Conservation (phyloP, 805 yeast genomes). For the Isabelozyma heimii region DNA sequence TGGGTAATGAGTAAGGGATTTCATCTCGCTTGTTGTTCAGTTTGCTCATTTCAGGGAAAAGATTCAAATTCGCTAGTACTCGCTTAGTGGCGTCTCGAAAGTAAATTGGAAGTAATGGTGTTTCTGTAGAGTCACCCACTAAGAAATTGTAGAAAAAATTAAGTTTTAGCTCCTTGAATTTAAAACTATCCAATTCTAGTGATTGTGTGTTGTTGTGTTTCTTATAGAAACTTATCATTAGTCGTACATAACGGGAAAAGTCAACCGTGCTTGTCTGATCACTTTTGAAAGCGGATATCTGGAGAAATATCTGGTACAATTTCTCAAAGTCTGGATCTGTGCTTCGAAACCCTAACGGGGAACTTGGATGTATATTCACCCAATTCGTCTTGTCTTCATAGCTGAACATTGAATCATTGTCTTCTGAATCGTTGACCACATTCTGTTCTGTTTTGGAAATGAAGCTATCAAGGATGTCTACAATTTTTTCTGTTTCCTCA, state of each 20-base stretch:
- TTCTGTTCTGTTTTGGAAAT: slow-evolving; percentile 4
- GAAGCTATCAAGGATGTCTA: slow-evolving; percentile 15
- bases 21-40: neutral
- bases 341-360: slow-evolving; percentile 12
- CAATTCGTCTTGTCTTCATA: slow-evolving; percentile 7
- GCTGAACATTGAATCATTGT: slow-evolving; percentile 18
- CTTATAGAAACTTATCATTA: slow-evolving; percentile 21
- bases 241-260: slow-evolving; percentile 12
- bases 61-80: slow-evolving; percentile 9
- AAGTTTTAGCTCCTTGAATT: slow-evolving; percentile 14
- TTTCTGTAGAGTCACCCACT: slow-evolving; percentile 9
- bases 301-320: slow-evolving; percentile 20
- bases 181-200: slow-evolving; percentile 16
- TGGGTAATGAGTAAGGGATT: too few relatives aligned
- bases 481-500: slow-evolving; percentile 20
- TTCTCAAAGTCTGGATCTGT: slow-evolving; percentile 15
- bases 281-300: slow-evolving; percentile 15
- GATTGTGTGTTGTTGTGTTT: slow-evolving; percentile 12
- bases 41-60: slow-evolving; percentile 16
- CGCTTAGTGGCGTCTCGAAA: slow-evolving; percentile 9
- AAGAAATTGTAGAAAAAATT: slow-evolving; percentile 15
- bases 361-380: neutral
- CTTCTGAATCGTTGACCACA: slow-evolving; percentile 4
- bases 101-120: slow-evolving; percentile 12
- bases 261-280: slow-evolving; percentile 4